Percentiles rank a stretch among this genome's conserved stretches.
phyloP scores from a whole-genome alignment of 1,284 basidiomycete species.

The Mixia osmundae region DNA sequence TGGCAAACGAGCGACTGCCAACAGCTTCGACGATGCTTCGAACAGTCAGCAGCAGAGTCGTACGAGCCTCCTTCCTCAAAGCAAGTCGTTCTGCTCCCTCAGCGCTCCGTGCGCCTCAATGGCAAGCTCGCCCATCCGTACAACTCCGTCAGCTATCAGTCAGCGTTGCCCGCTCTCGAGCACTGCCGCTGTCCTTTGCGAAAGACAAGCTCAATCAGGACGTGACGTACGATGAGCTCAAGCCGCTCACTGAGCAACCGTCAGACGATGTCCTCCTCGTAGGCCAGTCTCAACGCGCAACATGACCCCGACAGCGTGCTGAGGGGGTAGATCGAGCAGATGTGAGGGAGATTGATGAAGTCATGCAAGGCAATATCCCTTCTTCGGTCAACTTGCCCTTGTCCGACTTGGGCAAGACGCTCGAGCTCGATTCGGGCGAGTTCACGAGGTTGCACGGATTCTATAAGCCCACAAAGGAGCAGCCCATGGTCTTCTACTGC shows the following conservation, averaged over 20 bases:
- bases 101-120: too few species aligned
- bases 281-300: slow-evolving; percentile 20
- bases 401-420: slow-evolving; percentile 43
- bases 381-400: slow-evolving; percentile 85
- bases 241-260: slow-evolving; percentile 56
- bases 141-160: too few species aligned
- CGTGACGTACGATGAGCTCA: slow-evolving; percentile 62
- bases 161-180: too few species aligned
- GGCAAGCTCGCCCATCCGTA: too few species aligned
- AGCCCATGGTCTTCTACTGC: slow-evolving; percentile 85
- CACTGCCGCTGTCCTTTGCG: too few species aligned
- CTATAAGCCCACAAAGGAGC: slow-evolving; percentile 45
- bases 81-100: too few species aligned
- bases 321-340: slow-evolving; percentile 23
- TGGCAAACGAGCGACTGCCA: too few species aligned
- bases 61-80: too few species aligned
- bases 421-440: slow-evolving; percentile 33
- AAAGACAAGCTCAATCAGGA: slow-evolving; percentile 6
- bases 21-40: too few species aligned
- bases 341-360: slow-evolving; percentile 83
- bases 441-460: slow-evolving; percentile 41
- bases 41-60: too few species aligned
- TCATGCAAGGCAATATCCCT: slow-evolving; percentile 81
- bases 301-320: background rate
- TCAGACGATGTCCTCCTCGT: slow-evolving; percentile 52